These are phyloP conservation scores for Apium graveolens DNA, from an alignment of 129 eudicot species.

Conservation along the genomic window DNA sequence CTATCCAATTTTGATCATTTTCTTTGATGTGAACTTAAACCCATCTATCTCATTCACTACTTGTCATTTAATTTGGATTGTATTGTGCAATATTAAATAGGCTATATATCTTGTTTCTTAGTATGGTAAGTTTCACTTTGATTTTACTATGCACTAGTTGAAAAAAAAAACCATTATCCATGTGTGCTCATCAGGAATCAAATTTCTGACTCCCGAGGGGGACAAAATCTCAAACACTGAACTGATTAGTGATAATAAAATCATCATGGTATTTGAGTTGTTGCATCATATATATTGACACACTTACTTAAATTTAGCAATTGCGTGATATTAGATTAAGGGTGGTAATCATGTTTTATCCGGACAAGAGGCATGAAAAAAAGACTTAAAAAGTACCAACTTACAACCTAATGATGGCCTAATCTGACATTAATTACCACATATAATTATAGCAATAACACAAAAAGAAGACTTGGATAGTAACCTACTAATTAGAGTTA, in stretches of 20 bases:
- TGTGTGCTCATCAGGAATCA: too few species aligned
- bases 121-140: neutral
- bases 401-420: neutral
- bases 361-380: neutral
- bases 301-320: neutral
- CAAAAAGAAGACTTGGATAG: neutral
- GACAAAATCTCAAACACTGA: too few species aligned
- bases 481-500: conserved; percentile 7
- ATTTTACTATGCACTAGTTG: neutral
- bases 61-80: neutral
- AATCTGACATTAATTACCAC: neutral
- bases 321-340: neutral
- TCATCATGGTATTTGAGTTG: too few species aligned
- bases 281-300: too few species aligned
- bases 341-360: neutral
- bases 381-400: neutral
- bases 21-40: conserved; percentile 1
- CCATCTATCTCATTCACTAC: neutral
- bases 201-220: too few species aligned
- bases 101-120: neutral
- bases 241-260: too few species aligned
- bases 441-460: neutral
- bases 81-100: neutral
- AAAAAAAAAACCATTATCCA: neutral
- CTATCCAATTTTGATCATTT: neutral